phyloP scores from a whole-genome alignment of 106 monocot genomes.

The Hemerocallis citrina region DNA sequence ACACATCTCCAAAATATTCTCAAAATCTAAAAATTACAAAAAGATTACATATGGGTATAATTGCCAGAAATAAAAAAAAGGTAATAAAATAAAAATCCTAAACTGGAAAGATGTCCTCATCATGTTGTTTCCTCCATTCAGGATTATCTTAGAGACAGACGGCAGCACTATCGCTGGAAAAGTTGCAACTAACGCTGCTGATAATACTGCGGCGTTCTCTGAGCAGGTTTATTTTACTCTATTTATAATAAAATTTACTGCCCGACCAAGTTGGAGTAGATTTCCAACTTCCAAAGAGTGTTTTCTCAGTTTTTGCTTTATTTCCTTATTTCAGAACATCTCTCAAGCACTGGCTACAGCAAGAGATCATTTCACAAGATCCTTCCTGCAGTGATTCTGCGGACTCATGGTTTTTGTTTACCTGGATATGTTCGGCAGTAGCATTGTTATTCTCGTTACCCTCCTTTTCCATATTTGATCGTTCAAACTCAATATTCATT shows the following conservation, averaged over 20 bases:
- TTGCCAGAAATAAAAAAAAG: too few relatives aligned
- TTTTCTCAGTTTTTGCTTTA: neutral
- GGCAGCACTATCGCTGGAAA: slow-evolving; percentile 53
- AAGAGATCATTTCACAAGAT: slow-evolving; percentile 15
- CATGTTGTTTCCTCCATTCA: slow-evolving; percentile 13
- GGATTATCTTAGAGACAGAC: slow-evolving; percentile 64
- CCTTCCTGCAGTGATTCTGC: slow-evolving; percentile 9
- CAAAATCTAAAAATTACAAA: too few relatives aligned
- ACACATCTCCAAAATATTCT: too few relatives aligned
- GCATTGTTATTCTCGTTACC: too few relatives aligned
- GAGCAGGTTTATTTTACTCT: slow-evolving; percentile 7
- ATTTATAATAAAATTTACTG: neutral
- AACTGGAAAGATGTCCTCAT: too few relatives aligned
- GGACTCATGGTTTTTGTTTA: neutral
- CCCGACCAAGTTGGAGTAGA: neutral
- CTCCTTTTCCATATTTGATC: too few relatives aligned
- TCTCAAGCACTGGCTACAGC: slow-evolving; percentile 23
- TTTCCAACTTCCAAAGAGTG: neutral
- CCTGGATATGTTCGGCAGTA: neutral
- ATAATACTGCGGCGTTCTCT: slow-evolving; percentile 28
- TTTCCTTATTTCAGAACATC: slow-evolving; percentile 8
- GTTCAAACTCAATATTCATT: too few relatives aligned
- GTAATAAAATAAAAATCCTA: too few relatives aligned
- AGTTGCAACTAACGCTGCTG: slow-evolving; percentile 45
- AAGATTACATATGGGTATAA: too few relatives aligned